These are phyloP conservation scores for Plasmodium blacklocki DNA, from an alignment of 169 alveolate genomes.

Conservation along the genomic window DNA sequence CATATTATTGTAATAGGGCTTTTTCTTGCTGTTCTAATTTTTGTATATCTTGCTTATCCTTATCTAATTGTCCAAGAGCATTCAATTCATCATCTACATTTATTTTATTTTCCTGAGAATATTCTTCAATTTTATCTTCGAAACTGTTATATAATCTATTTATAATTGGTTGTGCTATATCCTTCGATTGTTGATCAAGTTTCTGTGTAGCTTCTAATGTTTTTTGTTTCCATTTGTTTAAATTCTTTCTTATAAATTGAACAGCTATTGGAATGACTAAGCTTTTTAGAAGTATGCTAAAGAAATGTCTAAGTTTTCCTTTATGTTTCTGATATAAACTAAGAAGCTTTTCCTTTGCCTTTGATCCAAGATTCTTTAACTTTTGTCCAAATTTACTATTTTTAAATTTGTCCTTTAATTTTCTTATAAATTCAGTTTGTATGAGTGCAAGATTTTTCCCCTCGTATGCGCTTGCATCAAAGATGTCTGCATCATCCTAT, in stretches of 20 bases:
- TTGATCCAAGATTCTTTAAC: slow-evolving; percentile 20
- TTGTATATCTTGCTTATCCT: slow-evolving; percentile 41
- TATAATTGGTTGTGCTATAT: slow-evolving; percentile 55
- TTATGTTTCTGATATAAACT: slow-evolving; percentile 51
- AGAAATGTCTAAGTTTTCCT: slow-evolving; percentile 36
- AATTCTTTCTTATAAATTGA: slow-evolving; percentile 25
- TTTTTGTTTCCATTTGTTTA: slow-evolving; percentile 33
- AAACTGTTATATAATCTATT: slow-evolving; percentile 23
- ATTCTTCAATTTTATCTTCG: slow-evolving; percentile 28
- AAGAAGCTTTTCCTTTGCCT: slow-evolving; percentile 23
- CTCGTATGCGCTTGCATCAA: slow-evolving; percentile 31
- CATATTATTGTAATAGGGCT: slow-evolving; percentile 1
- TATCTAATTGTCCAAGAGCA: slow-evolving; percentile 21
- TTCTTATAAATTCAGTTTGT: slow-evolving; percentile 44
- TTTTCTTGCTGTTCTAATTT: slow-evolving; percentile 50
- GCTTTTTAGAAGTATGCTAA: slow-evolving; percentile 18
- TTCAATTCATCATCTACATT: neutral
- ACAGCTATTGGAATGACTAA: slow-evolving; percentile 52
- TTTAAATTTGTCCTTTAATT: slow-evolving; percentile 52
- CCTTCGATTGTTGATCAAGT: slow-evolving; percentile 18
- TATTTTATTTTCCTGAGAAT: slow-evolving; percentile 12
- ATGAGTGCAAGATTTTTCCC: slow-evolving; percentile 53
- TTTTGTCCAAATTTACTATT: slow-evolving; percentile 57
- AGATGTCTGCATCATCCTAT: slow-evolving; percentile 61
- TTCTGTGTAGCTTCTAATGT: slow-evolving; percentile 54